Conservation (phyloP, 305 asterid species). For the Fraxinus platypoda region DNA sequence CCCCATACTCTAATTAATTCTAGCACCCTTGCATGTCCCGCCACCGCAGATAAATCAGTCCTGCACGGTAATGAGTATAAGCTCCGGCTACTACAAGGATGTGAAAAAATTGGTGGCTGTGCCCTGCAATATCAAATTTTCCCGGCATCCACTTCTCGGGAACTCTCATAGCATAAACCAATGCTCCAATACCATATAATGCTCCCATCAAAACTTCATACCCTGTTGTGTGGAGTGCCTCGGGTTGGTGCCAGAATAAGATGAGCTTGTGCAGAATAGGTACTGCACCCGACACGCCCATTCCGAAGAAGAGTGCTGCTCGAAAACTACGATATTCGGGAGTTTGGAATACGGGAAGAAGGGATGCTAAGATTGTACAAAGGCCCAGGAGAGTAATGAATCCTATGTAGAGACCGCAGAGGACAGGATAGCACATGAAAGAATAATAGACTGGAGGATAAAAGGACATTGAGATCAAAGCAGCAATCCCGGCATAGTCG, state of each 20-base stretch:
- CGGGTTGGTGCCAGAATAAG: slow-evolving; percentile 82
- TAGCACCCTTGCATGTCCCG: slow-evolving; percentile 90
- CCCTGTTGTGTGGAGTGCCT: slow-evolving; percentile 78
- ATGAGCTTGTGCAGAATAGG: slow-evolving; percentile 90
- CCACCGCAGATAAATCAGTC: slow-evolving; percentile 91
- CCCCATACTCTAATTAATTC: background rate
- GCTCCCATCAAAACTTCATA: slow-evolving; percentile 87
- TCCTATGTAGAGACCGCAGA: slow-evolving; percentile 84
- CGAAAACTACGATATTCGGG: slow-evolving; percentile 81
- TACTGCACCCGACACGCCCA: slow-evolving; percentile 83
- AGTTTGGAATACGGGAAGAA: slow-evolving; percentile 76
- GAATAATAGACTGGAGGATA: slow-evolving; percentile 95
- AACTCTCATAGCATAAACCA: slow-evolving; percentile 73
- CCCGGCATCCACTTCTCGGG: slow-evolving; percentile 99
- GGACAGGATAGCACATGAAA: slow-evolving; percentile 88
- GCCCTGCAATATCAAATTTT: slow-evolving; percentile 88
- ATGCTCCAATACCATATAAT: slow-evolving; percentile 74
- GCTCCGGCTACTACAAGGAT: slow-evolving; percentile 97
- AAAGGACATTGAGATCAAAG: slow-evolving; percentile 87
- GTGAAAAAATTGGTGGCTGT: slow-evolving; percentile 92
- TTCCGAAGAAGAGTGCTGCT: slow-evolving; percentile 74
- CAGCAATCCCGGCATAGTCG: slow-evolving; percentile 90
- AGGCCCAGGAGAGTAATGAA: slow-evolving; percentile 78
- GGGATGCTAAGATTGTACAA: slow-evolving; percentile 65
- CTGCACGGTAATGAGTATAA: slow-evolving; percentile 82